Base-by-base conservation (phyloP, 495 filamentous ascomycete species). In the Sabuloglossum arenarium region DNA sequence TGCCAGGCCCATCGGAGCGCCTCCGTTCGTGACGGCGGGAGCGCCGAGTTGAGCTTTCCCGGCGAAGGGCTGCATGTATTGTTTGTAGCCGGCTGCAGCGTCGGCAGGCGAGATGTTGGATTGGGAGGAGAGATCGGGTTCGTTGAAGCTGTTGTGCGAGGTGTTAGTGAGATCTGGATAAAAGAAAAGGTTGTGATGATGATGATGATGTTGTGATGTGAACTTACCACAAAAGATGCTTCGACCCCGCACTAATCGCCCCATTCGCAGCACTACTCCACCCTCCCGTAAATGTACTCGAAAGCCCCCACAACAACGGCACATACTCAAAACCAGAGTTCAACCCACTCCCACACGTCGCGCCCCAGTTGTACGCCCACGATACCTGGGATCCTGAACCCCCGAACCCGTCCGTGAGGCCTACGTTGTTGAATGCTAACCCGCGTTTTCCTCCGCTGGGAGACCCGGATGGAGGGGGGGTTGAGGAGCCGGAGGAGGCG, bases 291-390 rank as follows among this genome's bases (percentile, higher is more conserved):
- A 49, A 12, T 39, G 6, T 16, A 9, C 6, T 39, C 34, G 34
- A 10, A 16, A 10, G 6, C 14, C 80, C 80, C 81, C 82, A 86
- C 47, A 89, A 77, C 75, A 83, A 84, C 56, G 88, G 86, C 37
- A 86, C 77, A 70, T 73, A 95, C 60, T 82, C 61, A 9, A 63
- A 59, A 9, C 58, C 60, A 10, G 34, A 16, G 8, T 16, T 16
- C n/a, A 75, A 71, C 21, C 65, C 47, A 49, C 68, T 69, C 32
- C 49, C 61, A 31, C 62, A 9, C 19, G 62, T 62, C 55, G 71
- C 68, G 27, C 65, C 82, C 88, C 88, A 95, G 79, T 91, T 86
- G 76, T 88, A 89, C 43, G 74, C 75, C 83, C 85, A 93, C n/a
- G 69, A 66, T 66, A 83, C 65, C 51, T 73, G 61, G 59, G 66